phyloP scores from a whole-genome alignment of 2,329 filamentous ascomycete species.

The Fusarium sp. region DNA sequence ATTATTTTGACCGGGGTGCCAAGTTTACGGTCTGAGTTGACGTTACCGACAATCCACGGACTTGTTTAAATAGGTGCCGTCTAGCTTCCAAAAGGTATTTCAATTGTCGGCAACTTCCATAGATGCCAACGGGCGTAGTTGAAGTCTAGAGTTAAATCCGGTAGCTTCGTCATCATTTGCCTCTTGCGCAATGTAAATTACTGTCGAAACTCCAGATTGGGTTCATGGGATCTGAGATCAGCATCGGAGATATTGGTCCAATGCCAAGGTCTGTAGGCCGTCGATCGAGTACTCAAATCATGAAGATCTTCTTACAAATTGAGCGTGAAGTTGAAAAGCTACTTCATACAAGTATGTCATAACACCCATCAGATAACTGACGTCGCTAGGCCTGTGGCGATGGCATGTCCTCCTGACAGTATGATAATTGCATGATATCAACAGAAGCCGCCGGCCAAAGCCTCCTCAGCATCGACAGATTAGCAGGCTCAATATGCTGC shows the following conservation, averaged over 20 bases:
- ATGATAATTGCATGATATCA: too few relatives aligned
- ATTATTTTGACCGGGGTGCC: neutral
- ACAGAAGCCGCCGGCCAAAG: too few relatives aligned
- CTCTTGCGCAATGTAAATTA: slow-evolving; percentile 14
- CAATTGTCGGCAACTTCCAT: neutral
- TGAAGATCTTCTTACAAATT: neutral
- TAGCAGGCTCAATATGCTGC: too few relatives aligned
- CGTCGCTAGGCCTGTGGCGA: too few relatives aligned
- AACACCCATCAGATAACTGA: too few relatives aligned
- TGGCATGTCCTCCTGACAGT: too few relatives aligned
- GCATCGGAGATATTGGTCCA: neutral
- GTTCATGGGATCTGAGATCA: neutral
- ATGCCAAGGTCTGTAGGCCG: neutral
- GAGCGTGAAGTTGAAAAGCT: too few relatives aligned
- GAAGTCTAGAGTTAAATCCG: neutral
- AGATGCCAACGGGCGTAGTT: neutral
- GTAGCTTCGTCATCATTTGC: neutral
- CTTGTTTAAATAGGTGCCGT: neutral
- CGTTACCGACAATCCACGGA: slow-evolving; percentile 10
- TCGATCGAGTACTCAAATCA: neutral
- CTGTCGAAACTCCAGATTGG: neutral
- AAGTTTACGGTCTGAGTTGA: neutral
- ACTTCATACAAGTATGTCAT: too few relatives aligned
- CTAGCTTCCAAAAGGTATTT: slow-evolving; percentile 12
- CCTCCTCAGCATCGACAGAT: too few relatives aligned